phyloP scores from a whole-genome alignment of 805 yeast genomes.

The Pichia ethanolica region DNA sequence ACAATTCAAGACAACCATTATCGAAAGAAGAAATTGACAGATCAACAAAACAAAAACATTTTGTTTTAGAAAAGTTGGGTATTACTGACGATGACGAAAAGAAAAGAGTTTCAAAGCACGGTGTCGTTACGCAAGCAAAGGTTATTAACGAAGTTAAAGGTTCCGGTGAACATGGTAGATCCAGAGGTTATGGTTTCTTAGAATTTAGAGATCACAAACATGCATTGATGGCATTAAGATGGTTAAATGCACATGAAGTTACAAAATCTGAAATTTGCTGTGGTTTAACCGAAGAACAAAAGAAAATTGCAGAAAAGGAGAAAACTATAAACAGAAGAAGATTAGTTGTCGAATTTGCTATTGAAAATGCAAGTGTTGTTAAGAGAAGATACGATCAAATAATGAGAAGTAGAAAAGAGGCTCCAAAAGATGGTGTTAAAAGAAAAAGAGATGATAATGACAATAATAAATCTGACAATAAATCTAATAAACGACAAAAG shows the following conservation, averaged over 20 bases:
- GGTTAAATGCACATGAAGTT: conserved; percentile 92
- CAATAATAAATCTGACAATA: conserved; percentile 9
- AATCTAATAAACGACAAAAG: not conserved
- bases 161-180: conserved; percentile 77
- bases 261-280: conserved; percentile 58
- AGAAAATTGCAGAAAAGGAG: conserved; percentile 46
- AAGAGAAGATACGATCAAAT: conserved; percentile 78
- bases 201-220: conserved; percentile 87
- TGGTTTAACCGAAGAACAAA: conserved; percentile 66
- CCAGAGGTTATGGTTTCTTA: conserved; percentile 94
- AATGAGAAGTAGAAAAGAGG: conserved; percentile 18
- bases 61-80: conserved; percentile 26
- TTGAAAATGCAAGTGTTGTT: conserved; percentile 90
- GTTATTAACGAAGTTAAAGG: conserved; percentile 90
- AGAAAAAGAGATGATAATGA: conserved; percentile 19
- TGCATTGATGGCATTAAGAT: conserved; percentile 93
- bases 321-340: conserved; percentile 53
- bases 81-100: conserved; percentile 34
- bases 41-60: conserved; percentile 58
- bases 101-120: conserved; percentile 66
- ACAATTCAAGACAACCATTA: conserved; percentile 68
- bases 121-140: conserved; percentile 91
- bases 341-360: conserved; percentile 88
- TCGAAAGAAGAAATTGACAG: conserved; percentile 83
- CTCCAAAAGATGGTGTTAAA: conserved; percentile 16